Percentiles rank a stretch among this genome's conserved stretches.
Conservation (phyloP, 345 rosid genomes). For the Chamaenerion angustifolium region DNA sequence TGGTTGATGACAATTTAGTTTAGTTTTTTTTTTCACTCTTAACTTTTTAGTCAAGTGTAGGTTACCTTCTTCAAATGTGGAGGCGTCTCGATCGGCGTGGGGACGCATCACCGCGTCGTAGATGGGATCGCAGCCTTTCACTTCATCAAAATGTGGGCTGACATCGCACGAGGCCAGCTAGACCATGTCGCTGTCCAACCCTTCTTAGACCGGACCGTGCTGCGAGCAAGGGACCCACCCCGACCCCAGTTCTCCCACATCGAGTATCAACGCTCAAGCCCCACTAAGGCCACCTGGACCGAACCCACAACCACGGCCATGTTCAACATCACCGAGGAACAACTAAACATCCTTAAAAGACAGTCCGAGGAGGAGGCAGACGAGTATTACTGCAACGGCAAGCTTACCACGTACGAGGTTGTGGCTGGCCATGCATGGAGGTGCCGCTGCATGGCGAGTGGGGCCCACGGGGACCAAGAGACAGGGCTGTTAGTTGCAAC, state of each 20-base stretch:
- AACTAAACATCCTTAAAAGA: constrained; percentile 58
- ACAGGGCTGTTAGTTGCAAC: constrained; percentile 75
- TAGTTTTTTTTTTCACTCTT: too few relatives aligned
- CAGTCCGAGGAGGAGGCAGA: constrained; percentile 69
- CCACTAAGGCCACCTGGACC: constrained; percentile 22
- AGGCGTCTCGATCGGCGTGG: constrained; percentile 88
- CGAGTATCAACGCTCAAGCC: constrained; percentile 82
- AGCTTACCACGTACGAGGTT: constrained; percentile 52
- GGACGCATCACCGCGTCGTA: constrained; percentile 88
- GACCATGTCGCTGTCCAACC: constrained; percentile 32
- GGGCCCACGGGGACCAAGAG: constrained; percentile 50
- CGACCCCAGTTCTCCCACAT: constrained; percentile 56
- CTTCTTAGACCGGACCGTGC: constrained; percentile 68
- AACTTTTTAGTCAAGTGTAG: too few relatives aligned
- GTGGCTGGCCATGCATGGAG: constrained; percentile 91
- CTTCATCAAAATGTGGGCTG: constrained; percentile 87
- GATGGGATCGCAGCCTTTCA: constrained; percentile 94
- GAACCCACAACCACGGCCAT: constrained; percentile 42
- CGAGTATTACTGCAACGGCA: constrained; percentile 34
- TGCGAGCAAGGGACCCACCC: constrained; percentile 85
- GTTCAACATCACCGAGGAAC: constrained; percentile 52
- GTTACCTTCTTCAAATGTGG: constrained; percentile 86
- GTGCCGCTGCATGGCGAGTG: constrained; percentile 59
- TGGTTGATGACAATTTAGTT: too few relatives aligned
- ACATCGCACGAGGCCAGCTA: constrained; percentile 82